These are phyloP conservation scores for Pseudonitzschia multiseries DNA, from an alignment of 108 stramenopile species.

Conservation along the genomic window DNA sequence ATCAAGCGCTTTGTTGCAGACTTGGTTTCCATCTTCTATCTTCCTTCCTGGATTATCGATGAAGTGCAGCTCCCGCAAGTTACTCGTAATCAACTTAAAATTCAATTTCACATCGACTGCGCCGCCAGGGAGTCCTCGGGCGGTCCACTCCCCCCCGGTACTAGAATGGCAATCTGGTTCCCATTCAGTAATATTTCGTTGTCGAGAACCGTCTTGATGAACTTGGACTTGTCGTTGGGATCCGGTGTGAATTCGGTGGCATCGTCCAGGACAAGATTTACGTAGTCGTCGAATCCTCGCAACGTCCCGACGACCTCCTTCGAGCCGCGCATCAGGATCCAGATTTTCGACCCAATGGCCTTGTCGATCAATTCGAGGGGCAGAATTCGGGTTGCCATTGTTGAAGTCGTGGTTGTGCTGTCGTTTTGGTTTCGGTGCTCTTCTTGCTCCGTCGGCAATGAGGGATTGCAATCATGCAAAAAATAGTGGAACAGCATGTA, in stretches of 20 bases:
- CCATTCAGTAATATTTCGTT: conserved; percentile 88
- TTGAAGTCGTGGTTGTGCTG: background rate
- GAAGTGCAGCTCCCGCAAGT: too few species aligned
- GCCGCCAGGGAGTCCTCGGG: conserved; percentile 79
- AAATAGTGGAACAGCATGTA: too few species aligned
- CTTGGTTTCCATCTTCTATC: too few species aligned
- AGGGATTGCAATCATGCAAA: too few species aligned
- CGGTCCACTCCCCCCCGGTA: conserved; percentile 73
- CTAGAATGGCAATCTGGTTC: conserved; percentile 86
- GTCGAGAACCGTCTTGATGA: conserved; percentile 71
- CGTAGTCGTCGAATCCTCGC: conserved; percentile 88
- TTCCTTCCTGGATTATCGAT: too few species aligned
- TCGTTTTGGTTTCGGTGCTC: background rate
- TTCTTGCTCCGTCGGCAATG: background rate
- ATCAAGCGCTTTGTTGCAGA: too few species aligned
- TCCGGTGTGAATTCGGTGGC: conserved; percentile 87
- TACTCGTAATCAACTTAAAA: too few species aligned
- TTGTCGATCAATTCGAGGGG: conserved; percentile 89
- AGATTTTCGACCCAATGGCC: conserved; percentile 86
- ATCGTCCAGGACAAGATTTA: conserved; percentile 86
- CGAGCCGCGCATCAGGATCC: conserved; percentile 86
- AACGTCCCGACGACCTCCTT: conserved; percentile 85
- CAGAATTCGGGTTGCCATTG: conserved; percentile 69
- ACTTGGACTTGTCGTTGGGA: conserved; percentile 54
- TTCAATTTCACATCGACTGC: background rate